A percentile compares a stretch with the other conserved stretches of the same genome.
phyloP scores from a whole-genome alignment of 1,284 basidiomycete genomes.

The Puccinia triticina region DNA sequence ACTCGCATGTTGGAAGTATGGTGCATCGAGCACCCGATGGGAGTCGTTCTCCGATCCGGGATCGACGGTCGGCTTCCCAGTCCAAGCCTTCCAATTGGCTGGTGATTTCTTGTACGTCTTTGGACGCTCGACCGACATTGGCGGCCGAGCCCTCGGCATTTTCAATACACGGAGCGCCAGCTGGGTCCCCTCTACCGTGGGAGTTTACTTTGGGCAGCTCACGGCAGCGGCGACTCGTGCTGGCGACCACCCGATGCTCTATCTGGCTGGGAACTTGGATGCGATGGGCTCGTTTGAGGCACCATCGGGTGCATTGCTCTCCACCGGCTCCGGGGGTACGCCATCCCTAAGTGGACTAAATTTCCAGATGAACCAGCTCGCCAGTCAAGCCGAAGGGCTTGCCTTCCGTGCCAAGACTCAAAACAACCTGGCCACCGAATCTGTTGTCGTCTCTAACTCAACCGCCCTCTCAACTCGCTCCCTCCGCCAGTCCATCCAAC shows the following conservation, averaged over 20 bases:
- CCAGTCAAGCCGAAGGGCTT: constrained; percentile 10
- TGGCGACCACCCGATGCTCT: constrained; percentile 2
- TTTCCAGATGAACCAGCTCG: constrained; percentile 39
- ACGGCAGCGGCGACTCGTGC: constrained; percentile 1
- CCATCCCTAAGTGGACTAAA: constrained; percentile 25
- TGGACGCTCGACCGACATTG: constrained; percentile 22
- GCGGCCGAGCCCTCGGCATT: constrained; percentile 15
- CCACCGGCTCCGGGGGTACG: neutral
- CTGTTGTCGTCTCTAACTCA: constrained; percentile 53
- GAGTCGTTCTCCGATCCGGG: constrained; percentile 25
- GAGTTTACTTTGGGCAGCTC: constrained; percentile 42
- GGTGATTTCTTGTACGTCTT: constrained; percentile 22
- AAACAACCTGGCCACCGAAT: neutral
- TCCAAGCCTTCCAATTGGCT: constrained; percentile 22
- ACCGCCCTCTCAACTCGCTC: constrained; percentile 57
- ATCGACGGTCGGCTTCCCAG: constrained; percentile 7
- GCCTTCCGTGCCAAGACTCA: neutral
- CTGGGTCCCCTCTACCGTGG: constrained; percentile 19
- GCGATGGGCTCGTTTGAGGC: constrained; percentile 13
- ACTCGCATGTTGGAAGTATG: constrained; percentile 48
- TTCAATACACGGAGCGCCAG: constrained; percentile 15
- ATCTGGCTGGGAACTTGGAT: constrained; percentile 45
- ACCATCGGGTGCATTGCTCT: constrained; percentile 24
- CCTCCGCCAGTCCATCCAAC: constrained; percentile 58
- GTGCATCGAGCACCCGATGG: constrained; percentile 27